Base-by-base conservation (phyloP, 495 filamentous ascomycete species). In the Talaromyces borbonicus region DNA sequence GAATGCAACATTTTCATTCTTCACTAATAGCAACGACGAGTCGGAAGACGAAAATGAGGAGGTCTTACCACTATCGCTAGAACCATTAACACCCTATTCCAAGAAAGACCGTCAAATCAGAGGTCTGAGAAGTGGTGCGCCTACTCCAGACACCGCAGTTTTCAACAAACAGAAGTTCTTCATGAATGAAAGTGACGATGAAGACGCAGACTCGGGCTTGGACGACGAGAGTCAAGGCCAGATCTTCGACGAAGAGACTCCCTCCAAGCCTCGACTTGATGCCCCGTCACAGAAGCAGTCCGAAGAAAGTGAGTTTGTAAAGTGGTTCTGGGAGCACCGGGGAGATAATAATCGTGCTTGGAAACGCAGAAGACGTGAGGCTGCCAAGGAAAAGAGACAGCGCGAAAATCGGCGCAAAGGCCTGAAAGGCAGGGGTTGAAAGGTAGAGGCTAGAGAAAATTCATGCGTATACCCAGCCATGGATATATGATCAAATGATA, bases 81-180 rank as follows among this genome's bases (percentile, higher is more conserved):
- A 71, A 19, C 88, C 85, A 2, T 76, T 87, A 50, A 92, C 89
- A 0, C 89, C 89, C 0, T 93, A 80, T 57, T 84, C 83, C 2
- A 80, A 81, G 47, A 75, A 77, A 47, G 88, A 95, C 48, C 70
- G 90, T 8, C 82, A 87, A 53, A 71, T 70, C 45, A 76, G 89
- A 29, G 78, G 78, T 14, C 51, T 84, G 12, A 71, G 89, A 33
- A 93, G 87, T 53, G 90, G 90, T 8, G 92, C 92, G 0, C 92
- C 92, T 2, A 97, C 92, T 0, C 92, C 92, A 1, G 92, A 98
- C 55, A 97, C 92, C 0, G 85, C 86, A n/a, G 75, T 84, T 46
- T 79, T 81, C 15, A 74, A 30, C 41, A 61, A 56, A 41, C 51
- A 11, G 53, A 60, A 18, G 52, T 48, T 35, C 56, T 55, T 46